phyloP scores from a whole-genome alignment of 2,329 filamentous ascomycete genomes.

The Talaromyces sp. region DNA sequence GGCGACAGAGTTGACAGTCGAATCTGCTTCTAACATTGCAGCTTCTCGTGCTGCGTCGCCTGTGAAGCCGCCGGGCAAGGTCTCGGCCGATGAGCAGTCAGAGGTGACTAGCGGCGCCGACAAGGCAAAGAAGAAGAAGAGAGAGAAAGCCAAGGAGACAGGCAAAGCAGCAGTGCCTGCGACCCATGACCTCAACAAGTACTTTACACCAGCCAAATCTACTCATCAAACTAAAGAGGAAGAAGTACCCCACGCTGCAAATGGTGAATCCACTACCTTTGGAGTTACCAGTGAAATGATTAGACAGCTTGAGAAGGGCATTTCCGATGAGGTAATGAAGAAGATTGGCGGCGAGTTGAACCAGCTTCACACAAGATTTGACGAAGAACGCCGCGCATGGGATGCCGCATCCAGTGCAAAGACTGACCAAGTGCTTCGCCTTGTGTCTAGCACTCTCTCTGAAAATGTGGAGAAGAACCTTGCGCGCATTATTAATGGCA shows the following conservation, averaged over 20 bases:
- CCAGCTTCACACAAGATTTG: constrained; percentile 55
- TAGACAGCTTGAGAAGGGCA: constrained; percentile 46
- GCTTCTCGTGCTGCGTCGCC: constrained; percentile 30
- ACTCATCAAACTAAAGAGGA: constrained; percentile 9
- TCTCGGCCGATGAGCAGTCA: constrained; percentile 30
- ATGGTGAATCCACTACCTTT: constrained; percentile 22
- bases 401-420: constrained; percentile 60
- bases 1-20: constrained; percentile 26
- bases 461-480: constrained; percentile 73
- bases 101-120: constrained; percentile 22
- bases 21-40: constrained; percentile 15
- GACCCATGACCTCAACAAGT: constrained; percentile 6
- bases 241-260: background rate
- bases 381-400: constrained; percentile 62
- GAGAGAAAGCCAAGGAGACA: constrained; percentile 38
- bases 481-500: constrained; percentile 66
- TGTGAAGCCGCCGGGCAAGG: constrained; percentile 34
- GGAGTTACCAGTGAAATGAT: constrained; percentile 52
- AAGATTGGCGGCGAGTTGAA: constrained; percentile 47
- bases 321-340: constrained; percentile 46
- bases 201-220: constrained; percentile 9
- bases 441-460: constrained; percentile 63
- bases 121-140: constrained; percentile 72
- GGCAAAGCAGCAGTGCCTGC: constrained; percentile 13
- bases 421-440: constrained; percentile 62